These are phyloP conservation scores for Eustoma russellianum DNA, from an alignment of 257 asterid species.

Conservation along the genomic window DNA sequence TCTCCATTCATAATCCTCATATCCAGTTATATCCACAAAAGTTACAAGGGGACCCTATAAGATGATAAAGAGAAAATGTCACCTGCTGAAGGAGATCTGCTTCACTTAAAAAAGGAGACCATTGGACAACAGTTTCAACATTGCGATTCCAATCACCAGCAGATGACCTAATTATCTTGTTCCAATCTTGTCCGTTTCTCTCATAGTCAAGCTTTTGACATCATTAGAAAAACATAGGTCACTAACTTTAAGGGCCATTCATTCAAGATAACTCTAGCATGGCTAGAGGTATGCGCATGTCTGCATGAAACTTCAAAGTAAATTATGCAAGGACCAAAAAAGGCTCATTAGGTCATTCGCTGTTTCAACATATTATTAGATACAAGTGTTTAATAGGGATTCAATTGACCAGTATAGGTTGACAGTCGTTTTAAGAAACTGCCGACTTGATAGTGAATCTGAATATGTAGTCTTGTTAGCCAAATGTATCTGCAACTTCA, in stretches of 20 bases:
- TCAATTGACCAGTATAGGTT: too few relatives aligned
- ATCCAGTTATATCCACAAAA: background rate
- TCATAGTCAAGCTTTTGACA: conserved; percentile 43
- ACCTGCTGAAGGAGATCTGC: conserved; percentile 87
- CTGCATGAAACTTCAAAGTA: too few relatives aligned
- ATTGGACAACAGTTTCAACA: conserved; percentile 63
- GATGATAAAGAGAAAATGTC: conserved; percentile 4
- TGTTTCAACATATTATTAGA: too few relatives aligned
- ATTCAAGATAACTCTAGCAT: background rate
- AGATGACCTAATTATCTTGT: conserved; percentile 30
- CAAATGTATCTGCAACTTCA: too few relatives aligned
- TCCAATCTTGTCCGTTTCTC: conserved; percentile 40
- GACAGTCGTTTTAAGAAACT: too few relatives aligned
- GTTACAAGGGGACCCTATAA: background rate
- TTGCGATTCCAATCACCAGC: conserved; percentile 45
- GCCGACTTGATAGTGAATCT: too few relatives aligned
- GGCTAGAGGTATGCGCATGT: background rate
- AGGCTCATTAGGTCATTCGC: too few relatives aligned
- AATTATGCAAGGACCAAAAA: too few relatives aligned
- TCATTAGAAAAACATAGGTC: background rate
- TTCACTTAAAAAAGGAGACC: conserved; percentile 94
- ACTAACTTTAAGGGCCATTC: background rate
- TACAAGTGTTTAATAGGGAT: too few relatives aligned
- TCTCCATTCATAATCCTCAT: too few relatives aligned
- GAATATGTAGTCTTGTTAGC: too few relatives aligned